Base-by-base conservation (phyloP, 2,329 filamentous ascomycete genomes). In the Stenocarpella maydis region DNA sequence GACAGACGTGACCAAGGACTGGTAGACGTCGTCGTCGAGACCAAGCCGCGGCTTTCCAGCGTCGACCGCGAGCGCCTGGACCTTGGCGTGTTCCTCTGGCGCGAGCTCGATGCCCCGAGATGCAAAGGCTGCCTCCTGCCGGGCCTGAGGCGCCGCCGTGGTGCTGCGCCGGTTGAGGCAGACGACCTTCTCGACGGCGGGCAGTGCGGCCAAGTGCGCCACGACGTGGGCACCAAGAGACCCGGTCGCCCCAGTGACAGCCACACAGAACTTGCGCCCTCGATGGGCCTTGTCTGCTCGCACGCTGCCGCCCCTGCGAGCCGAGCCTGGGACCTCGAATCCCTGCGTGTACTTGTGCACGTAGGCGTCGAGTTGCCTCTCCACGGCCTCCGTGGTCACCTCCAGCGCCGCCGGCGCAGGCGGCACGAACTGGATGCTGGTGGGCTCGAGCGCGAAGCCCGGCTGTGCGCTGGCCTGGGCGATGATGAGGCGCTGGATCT, bases 111-210 rank as follows among this genome's bases (percentile, higher is more conserved):
- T 67, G 15, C 73, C 71, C 2, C 69, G 55, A 12, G 64, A 24
- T 4, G 31, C 34, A 12, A 75, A 55, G 0, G 82, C 75, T 31
- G 79, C 45, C 9, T 74, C 65, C 71, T 85, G 83, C 17, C 79
- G 79, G 2, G 68, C 53, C 0, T 72, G 41, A 5, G n/a, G n/a
- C n/a, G 78, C 75, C 2, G 50, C 55, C 65, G 26, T 68, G 4
- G 69, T 47, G 68, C 28, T 69, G 8, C 70, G 71, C 2, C 85
- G 80, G 71, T 87, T 88, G 17, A 88, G 72, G 67, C 85, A 87
- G 8, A 85, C 70, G 0, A 81, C 75, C 4, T 43, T 70, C 4
- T 68, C 19, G 5, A 83, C 78, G 19, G 75, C 71, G 0, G 76
- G 53, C 0, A 72, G 74, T 0, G 70, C 31, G 28, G 80, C 78